Evolutionary conservation across 106 monocot genomes (phyloP).

Genomic region (Phalaenopsis equestris): DNA sequence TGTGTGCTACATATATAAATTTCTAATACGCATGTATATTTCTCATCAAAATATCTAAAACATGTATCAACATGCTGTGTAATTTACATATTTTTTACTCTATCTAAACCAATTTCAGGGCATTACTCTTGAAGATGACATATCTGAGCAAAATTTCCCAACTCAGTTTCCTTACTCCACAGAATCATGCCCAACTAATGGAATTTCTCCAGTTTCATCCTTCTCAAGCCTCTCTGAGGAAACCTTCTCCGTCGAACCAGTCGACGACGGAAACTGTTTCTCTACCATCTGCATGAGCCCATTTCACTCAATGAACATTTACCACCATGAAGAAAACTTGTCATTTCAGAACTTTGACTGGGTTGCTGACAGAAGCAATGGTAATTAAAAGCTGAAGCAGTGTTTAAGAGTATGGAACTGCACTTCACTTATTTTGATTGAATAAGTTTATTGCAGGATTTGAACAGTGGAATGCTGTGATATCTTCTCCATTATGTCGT

Average conservation of each 20-base stretch:
- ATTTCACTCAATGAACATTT: background rate
- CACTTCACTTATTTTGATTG: background rate
- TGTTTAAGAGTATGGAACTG: too few relatives aligned
- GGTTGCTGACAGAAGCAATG: conserved; percentile 1
- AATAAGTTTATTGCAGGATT: background rate
- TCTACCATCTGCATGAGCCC: conserved; percentile 4
- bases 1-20: too few relatives aligned
- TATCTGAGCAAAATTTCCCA: background rate
- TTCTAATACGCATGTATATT: too few relatives aligned
- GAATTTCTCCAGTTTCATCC: conserved; percentile 12
- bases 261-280: background rate
- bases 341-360: background rate
- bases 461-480: conserved; percentile 3
- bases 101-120: background rate
- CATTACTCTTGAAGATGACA: background rate
- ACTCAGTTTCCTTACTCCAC: background rate
- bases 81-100: background rate
- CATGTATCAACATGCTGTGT: background rate
- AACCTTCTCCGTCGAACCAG: background rate
- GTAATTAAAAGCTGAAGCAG: background rate
- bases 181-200: conserved; percentile 5
- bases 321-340: conserved; percentile 5
- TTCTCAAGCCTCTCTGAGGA: background rate
- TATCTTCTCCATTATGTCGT: background rate
- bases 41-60: too few relatives aligned